A percentile compares a stretch with the other conserved stretches of the same genome.
Conservation (phyloP, 176 grass and related monocot species). For the Alopecurus myosuroides region DNA sequence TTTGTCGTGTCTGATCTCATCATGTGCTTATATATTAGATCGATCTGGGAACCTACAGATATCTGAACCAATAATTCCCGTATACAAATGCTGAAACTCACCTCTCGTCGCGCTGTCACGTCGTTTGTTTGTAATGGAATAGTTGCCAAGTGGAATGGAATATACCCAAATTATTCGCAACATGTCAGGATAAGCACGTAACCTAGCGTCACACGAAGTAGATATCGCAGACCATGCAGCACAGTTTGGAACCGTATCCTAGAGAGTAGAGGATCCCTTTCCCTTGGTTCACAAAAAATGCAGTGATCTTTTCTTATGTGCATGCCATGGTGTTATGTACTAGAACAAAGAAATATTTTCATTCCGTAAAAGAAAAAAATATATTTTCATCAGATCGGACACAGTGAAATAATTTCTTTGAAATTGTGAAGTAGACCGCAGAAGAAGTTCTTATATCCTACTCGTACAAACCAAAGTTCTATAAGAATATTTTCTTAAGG, state of each 20-base stretch:
- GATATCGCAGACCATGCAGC: neutral
- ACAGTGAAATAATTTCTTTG: too few species aligned
- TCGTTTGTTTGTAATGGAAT: neutral
- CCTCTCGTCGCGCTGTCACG: too few species aligned
- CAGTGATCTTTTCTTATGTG: too few species aligned
- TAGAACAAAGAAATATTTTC: too few species aligned
- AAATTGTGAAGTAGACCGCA: too few species aligned
- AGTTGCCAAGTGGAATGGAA: neutral
- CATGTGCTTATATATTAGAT: conserved; percentile 32
- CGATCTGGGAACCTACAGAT: conserved; percentile 9
- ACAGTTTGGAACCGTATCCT: neutral
- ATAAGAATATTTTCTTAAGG: neutral
- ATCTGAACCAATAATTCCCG: neutral
- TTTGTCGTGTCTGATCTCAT: conserved; percentile 13
- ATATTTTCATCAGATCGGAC: too few species aligned
- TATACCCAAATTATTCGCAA: neutral
- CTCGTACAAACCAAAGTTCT: neutral
- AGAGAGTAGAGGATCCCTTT: too few species aligned
- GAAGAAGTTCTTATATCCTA: too few species aligned
- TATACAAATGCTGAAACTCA: neutral
- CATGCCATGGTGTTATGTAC: too few species aligned
- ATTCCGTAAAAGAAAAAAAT: too few species aligned
- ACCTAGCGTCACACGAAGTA: neutral
- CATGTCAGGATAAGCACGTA: neutral
- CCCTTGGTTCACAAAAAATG: too few species aligned